Evolutionary conservation across 2,329 filamentous ascomycete species (phyloP), one percentile per base, ranked within the genome.

Genomic region (Blumeriella jaapii): DNA sequence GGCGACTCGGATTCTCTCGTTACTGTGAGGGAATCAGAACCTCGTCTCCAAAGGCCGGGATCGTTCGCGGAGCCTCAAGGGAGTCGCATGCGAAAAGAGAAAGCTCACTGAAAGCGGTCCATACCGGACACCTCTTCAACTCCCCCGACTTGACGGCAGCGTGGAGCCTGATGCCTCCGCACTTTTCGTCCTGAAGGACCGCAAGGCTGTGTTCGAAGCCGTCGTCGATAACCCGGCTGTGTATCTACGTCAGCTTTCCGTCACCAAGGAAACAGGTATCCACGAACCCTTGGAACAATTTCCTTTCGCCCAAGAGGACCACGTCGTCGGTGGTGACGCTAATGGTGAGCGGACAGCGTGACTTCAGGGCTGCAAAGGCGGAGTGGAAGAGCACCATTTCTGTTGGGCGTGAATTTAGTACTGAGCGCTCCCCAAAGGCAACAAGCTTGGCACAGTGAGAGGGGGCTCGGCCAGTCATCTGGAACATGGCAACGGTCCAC

Each of bases 341-440:
- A 6, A 64, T 31, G 0, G 67, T 70, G 27, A 64, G 51, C 9
- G 50, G 52, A 40, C 66, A 71, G 2, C 64, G 60, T 10, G 62
- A 61, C 48, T 76, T 77, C 35, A 77, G 60, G 1, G 66, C 64
- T 11, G 73, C 55, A 45, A 78, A 76, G 0, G 67, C 64, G 45
- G 64, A 70, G 47, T 76, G 68, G 43, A 75, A 69, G 1, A 78
- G 59, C 2, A 73, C 67, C 56, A 77, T 62, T 52, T 74, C 73
- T 76, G 18, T 13, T n/a, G n/a, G n/a, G 12, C 9, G 23, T 27
- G 4, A 13, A 19, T 13, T 31, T 27, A 38, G 35, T 12, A 17
- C 6, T 7, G 14, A 8, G 6, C 23, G 11, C 4, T 13, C 3
- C n/a, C n/a, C n/a, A n/a, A n/a, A n/a, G n/a, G n/a, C n/a, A n/a